Evolutionary conservation across 495 filamentous ascomycete species (phyloP), one percentile per base, ranked within the genome.

Genomic region (Hypoxylon cercidicola): DNA sequence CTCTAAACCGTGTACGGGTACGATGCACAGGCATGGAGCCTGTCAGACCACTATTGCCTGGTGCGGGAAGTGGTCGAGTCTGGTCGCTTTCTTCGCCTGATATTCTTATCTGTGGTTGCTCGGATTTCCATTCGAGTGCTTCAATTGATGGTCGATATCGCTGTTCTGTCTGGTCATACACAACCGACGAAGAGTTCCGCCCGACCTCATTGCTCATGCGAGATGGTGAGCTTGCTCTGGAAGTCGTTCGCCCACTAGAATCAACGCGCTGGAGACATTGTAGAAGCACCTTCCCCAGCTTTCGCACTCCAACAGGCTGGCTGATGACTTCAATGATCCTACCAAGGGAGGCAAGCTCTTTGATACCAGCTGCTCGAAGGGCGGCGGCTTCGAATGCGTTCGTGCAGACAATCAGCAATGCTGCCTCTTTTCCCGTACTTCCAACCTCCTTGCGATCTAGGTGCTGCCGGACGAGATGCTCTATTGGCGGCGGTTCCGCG

Each of bases 351-450:
- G 56, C 20, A 2, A 70, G 23, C 11, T 64, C 45, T 25, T 60
- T 60, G 0, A 70, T 30, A 19, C 68, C 68, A 15, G 68, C 63
- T 19, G 68, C 54, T 2, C 63, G 54, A 12, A 70, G 30, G 1
- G 68, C 68, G 1, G 68, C 68, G 1, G 68, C 63, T 44, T 70
- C 68, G 30, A 67, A 70, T 11, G 63, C 59, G 34, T 70, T 70
- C 20, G 68, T 70, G 12, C 68, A 67, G 3, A 70, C 60, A 18
- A 70, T 60, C 13, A 70, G 54, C 8, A 66, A 45, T 30, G 68
- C 68, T 5, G 59, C 39, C 18, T 62, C 51, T 44, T 52, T 62
- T 6, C 46, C 34, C 10, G 60, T 28, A 32, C 18, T 15, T 9
- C 59, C 59, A 37, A 20, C 39, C 34, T 60, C 54, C 44, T 46